Percentiles rank a stretch among this genome's conserved stretches.
phyloP scores from a whole-genome alignment of 2,329 filamentous ascomycete species.

The Monilinia aucupariae region DNA sequence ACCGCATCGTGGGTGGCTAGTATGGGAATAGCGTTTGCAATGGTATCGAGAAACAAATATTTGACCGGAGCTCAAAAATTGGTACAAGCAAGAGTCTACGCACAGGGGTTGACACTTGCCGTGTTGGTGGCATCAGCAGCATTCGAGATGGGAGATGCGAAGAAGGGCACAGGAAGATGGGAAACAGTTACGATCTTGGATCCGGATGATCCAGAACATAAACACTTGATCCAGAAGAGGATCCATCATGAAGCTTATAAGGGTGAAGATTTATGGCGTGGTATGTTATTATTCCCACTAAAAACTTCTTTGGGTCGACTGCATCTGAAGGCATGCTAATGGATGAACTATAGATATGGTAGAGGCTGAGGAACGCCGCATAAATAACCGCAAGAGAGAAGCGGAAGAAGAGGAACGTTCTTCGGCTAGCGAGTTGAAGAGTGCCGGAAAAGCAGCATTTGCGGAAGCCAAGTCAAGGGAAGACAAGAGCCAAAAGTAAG shows the following conservation, averaged over 20 bases:
- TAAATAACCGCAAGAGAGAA: conserved; percentile 51
- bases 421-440: conserved; percentile 36
- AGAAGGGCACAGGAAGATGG: conserved; percentile 70
- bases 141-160: conserved; percentile 69
- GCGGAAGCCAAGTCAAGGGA: conserved; percentile 19
- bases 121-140: conserved; percentile 62
- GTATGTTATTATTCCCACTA: conserved; percentile 43
- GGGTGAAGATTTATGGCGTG: conserved; percentile 90
- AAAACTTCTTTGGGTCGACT: not conserved
- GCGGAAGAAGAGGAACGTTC: conserved; percentile 33
- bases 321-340: conserved; percentile 20
- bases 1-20: conserved; percentile 60
- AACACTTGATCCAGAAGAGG: conserved; percentile 78
- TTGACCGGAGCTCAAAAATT: conserved; percentile 61
- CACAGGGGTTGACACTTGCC: conserved; percentile 64
- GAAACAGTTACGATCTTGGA: conserved; percentile 78
- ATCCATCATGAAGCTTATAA: conserved; percentile 82
- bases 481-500: conserved; percentile 12
- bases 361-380: conserved; percentile 64
- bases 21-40: conserved; percentile 56
- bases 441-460: conserved; percentile 25
- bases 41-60: conserved; percentile 60
- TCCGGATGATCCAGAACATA: conserved; percentile 75
- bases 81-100: conserved; percentile 71
- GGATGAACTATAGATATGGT: conserved; percentile 63